Evolutionary conservation across 2,329 filamentous ascomycete genomes (phyloP).

Genomic region (Tolypocladium cylindrosporum): DNA sequence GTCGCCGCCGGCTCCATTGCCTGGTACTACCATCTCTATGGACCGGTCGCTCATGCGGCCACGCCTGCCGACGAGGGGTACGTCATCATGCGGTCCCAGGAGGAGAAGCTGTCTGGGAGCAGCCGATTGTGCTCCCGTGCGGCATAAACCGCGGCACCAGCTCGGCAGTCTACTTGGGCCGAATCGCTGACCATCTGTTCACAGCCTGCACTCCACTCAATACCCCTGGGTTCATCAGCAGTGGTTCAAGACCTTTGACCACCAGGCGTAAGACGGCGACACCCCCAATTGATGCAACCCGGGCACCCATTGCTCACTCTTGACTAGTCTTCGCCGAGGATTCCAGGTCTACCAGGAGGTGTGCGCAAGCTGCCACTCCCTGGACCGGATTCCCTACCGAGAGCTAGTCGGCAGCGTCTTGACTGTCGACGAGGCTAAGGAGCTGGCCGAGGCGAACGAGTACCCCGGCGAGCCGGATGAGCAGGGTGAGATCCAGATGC

Average conservation of each 20-base stretch:
- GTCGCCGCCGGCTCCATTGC: slow-evolving; percentile 81
- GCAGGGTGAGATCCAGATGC: slow-evolving; percentile 96
- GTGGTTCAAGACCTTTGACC: slow-evolving; percentile 92
- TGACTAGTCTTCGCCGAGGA: slow-evolving; percentile 81
- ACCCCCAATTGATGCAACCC: not conserved
- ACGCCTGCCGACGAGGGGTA: slow-evolving; percentile 97
- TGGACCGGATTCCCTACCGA: slow-evolving; percentile 89
- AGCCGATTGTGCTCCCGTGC: slow-evolving; percentile 9
- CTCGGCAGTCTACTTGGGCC: slow-evolving; percentile 7
- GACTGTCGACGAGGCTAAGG: slow-evolving; percentile 98
- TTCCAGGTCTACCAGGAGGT: slow-evolving; percentile 99
- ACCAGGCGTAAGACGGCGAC: slow-evolving; percentile 68
- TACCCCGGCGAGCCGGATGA: slow-evolving; percentile 98
- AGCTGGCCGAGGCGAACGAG: slow-evolving; percentile 93
- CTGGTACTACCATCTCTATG: slow-evolving; percentile 97
- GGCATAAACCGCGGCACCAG: slow-evolving; percentile 21
- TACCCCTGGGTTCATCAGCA: slow-evolving; percentile 96
- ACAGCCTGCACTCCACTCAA: slow-evolving; percentile 77
- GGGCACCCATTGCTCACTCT: not conserved
- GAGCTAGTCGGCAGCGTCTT: slow-evolving; percentile 80
- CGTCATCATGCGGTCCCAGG: slow-evolving; percentile 33
- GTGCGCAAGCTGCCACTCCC: slow-evolving; percentile 94
- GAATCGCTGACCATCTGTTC: slow-evolving; percentile 15
- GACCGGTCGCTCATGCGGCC: slow-evolving; percentile 76
- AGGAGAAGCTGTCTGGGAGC: not conserved